These are phyloP conservation scores for Angomonas ambiguus DNA, from an alignment of 208 protist species.

Conservation along the genomic window DNA sequence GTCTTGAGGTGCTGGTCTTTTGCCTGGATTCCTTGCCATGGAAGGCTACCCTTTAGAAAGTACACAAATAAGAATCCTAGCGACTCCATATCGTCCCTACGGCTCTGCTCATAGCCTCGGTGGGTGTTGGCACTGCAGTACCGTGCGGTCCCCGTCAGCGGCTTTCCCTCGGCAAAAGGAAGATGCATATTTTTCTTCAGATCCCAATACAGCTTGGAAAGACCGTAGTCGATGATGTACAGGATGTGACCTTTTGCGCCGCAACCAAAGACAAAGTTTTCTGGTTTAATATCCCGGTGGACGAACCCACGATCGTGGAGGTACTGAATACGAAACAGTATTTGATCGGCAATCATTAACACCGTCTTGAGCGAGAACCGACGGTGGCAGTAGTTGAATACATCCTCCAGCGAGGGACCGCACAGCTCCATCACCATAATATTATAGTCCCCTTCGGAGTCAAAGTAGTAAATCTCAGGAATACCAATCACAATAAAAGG, in stretches of 20 bases:
- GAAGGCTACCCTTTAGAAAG: slow-evolving; percentile 87
- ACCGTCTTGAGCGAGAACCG: slow-evolving; percentile 99
- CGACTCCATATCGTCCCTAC: slow-evolving; percentile 93
- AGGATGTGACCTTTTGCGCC: slow-evolving; percentile 66
- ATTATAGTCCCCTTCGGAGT: slow-evolving; percentile 97
- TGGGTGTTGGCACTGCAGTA: slow-evolving; percentile 99
- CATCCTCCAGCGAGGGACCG: slow-evolving; percentile 83
- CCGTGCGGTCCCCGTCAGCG: slow-evolving; percentile 98
- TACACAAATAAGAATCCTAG: slow-evolving; percentile 93
- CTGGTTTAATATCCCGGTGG: slow-evolving; percentile 90
- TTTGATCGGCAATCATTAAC: slow-evolving; percentile 99
- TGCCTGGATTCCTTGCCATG: slow-evolving; percentile 91
- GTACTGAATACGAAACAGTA: slow-evolving; percentile 87
- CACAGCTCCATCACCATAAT: slow-evolving; percentile 92
- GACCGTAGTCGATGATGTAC: slow-evolving; percentile 98
- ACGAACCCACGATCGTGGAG: slow-evolving; percentile 78
- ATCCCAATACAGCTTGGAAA: slow-evolving; percentile 98
- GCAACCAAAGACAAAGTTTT: slow-evolving; percentile 85
- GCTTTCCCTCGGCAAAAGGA: slow-evolving; percentile 97
- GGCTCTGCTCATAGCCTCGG: slow-evolving; percentile 95
- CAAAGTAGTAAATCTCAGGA: slow-evolving; percentile 95
- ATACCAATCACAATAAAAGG: slow-evolving; percentile 83
- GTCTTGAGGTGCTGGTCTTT: slow-evolving; percentile 73
- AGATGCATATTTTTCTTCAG: slow-evolving; percentile 95
- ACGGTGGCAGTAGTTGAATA: slow-evolving; percentile 90